Percentiles rank a stretch among this genome's conserved stretches.
Conservation (phyloP, 495 filamentous ascomycete species). For the Hypoxylon trugodes region DNA sequence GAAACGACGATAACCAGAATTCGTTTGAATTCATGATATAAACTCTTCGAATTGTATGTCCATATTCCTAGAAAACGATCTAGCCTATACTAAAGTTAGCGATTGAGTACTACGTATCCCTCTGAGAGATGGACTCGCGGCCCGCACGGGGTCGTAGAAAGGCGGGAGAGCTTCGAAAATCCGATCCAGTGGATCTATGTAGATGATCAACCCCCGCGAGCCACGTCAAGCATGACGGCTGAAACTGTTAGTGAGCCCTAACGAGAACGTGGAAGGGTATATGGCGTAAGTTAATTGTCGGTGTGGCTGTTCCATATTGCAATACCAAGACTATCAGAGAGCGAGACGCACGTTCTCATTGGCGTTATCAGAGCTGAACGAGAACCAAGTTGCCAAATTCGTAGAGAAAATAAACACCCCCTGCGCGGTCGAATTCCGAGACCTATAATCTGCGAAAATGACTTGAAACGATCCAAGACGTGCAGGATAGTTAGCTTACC, state of each 20-base stretch:
- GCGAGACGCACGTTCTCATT: slow-evolving; percentile 14
- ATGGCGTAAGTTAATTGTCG: slow-evolving; percentile 25
- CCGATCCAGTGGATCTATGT: slow-evolving; percentile 12
- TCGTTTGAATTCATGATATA: too few relatives aligned
- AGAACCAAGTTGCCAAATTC: slow-evolving; percentile 20
- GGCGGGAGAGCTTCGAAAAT: slow-evolving; percentile 17
- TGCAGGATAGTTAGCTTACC: slow-evolving; percentile 28
- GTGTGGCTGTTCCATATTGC: slow-evolving; percentile 26
- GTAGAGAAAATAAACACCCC: slow-evolving; percentile 22
- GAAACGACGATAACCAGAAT: too few relatives aligned
- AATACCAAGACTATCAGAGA: slow-evolving; percentile 12
- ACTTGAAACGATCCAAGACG: slow-evolving; percentile 38
- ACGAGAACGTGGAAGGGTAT: slow-evolving; percentile 31
- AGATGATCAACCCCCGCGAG: slow-evolving; percentile 20
- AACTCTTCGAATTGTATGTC: too few relatives aligned
- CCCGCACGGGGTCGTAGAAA: slow-evolving; percentile 11
- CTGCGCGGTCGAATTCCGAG: slow-evolving; percentile 10
- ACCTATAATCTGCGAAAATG: slow-evolving; percentile 13
- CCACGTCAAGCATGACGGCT: slow-evolving; percentile 36
- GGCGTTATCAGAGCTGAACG: neutral
- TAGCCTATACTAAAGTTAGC: neutral
- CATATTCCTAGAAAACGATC: too few relatives aligned
- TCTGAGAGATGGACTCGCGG: slow-evolving; percentile 19
- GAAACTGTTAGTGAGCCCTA: slow-evolving; percentile 34
- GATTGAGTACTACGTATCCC: neutral